Conservation (phyloP, 1,139 yeast species). For the Blastobotrys petasosporus region DNA sequence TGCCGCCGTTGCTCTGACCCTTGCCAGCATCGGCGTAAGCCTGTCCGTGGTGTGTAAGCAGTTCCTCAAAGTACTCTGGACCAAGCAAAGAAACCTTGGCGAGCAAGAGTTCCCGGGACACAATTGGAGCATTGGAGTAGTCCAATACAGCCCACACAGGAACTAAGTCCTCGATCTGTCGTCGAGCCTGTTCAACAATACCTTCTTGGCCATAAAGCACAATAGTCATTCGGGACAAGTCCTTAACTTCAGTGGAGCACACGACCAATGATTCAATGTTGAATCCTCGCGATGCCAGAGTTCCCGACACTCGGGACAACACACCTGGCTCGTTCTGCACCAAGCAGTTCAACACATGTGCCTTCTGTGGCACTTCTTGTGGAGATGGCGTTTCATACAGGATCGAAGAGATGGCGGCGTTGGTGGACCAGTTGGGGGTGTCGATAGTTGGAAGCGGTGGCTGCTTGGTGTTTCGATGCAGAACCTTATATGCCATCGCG, state of each 20-base stretch:
- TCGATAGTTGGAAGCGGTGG: conserved; percentile 95
- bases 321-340: conserved; percentile 99
- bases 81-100: conserved; percentile 92
- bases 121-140: conserved; percentile 84
- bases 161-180: conserved; percentile 95
- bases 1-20: conserved; percentile 28
- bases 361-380: conserved; percentile 40
- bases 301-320: conserved; percentile 84
- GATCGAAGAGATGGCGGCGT: conserved; percentile 91
- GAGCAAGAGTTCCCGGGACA: conserved; percentile 80
- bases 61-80: conserved; percentile 94
- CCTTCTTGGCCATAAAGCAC: conserved; percentile 93
- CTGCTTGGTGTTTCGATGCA: conserved; percentile 73
- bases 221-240: conserved; percentile 93
- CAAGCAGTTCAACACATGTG: conserved; percentile 90
- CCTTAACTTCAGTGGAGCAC: conserved; percentile 93
- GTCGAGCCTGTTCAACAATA: conserved; percentile 96
- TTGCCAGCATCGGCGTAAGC: conserved; percentile 29
- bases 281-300: conserved; percentile 96
- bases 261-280: conserved; percentile 96
- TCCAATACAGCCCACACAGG: conserved; percentile 98
- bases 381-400: conserved; percentile 88
- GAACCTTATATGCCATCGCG: conserved; percentile 88
- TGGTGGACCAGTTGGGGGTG: conserved; percentile 92
- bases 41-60: conserved; percentile 77